phyloP scores from a whole-genome alignment of 2,329 filamentous ascomycete genomes.

The Aspergillus arachidicola region DNA sequence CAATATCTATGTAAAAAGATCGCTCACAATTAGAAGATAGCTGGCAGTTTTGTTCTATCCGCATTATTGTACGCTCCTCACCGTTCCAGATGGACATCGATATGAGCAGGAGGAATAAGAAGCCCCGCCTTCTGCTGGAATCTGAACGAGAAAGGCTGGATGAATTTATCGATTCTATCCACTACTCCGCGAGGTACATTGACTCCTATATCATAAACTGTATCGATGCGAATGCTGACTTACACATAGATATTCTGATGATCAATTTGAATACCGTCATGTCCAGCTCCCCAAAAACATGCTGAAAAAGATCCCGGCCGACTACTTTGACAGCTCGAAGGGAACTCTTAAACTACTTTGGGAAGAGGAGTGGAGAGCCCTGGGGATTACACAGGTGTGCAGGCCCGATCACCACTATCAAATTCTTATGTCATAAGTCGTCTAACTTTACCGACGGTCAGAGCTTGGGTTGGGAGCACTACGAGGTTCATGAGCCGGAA shows the following conservation, averaged over 20 bases:
- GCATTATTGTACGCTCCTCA: conserved; percentile 4
- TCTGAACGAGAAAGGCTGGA: conserved; percentile 80
- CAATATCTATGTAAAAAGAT: background rate
- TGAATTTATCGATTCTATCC: conserved; percentile 89
- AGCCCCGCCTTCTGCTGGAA: conserved; percentile 77
- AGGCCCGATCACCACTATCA: background rate
- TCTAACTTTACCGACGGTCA: conserved; percentile 43
- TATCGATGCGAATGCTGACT: conserved; percentile 15
- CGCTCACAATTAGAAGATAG: background rate
- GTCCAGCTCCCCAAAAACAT: conserved; percentile 97
- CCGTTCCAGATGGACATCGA: conserved; percentile 62
- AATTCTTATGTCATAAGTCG: background rate
- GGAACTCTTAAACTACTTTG: conserved; percentile 94
- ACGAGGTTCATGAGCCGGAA: conserved; percentile 98
- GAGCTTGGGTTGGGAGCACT: conserved; percentile 99
- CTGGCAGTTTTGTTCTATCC: background rate
- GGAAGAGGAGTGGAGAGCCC: conserved; percentile 97
- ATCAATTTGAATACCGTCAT: conserved; percentile 93
- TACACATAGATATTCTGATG: conserved; percentile 78
- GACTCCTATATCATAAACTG: background rate
- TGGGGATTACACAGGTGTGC: conserved; percentile 93
- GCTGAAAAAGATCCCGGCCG: conserved; percentile 94
- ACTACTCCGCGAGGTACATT: conserved; percentile 86
- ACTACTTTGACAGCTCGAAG: conserved; percentile 86
- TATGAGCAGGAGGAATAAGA: conserved; percentile 80